Evolutionary conservation across 1,284 basidiomycete species (phyloP), one percentile per base, ranked within the genome.

Genomic region (Ganoderma meredithae): DNA sequence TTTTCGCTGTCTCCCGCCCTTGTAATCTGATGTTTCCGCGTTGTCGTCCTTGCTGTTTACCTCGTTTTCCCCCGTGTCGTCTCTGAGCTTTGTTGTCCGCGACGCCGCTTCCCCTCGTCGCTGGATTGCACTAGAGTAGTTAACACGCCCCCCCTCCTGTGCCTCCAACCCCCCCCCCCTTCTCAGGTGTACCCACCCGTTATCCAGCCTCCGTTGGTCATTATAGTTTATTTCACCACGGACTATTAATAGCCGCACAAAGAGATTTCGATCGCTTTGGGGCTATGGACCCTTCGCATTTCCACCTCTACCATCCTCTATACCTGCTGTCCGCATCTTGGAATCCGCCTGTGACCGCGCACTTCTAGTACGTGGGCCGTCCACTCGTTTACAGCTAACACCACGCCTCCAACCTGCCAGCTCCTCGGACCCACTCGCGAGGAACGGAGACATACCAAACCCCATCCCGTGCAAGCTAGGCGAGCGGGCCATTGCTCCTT

Each of bases 161-260:
- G 53, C 59, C 27, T 53, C 61, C 66, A 41, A n/a, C n/a, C n/a
- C 3, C 31, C 31, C 36, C 36, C 49, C 22, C 58, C 58, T 62
- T 43, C 60, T 15, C 52, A 17, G 25, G 33, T 52, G 58, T 47
- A 53, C 58, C 66, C 33, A 47, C 65, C 19, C 15, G 47, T 62
- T 60, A 25, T 44, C 61, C 60, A 31, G 44, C 40, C 56, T 25
- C 66, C 64, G 64, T 63, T 66, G 70, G 70, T 65, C 71, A 72
- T 70, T 70, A 70, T 72, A 72, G 61, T 68, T 70, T 72, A 72
- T 70, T 67, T 65, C 69, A 72, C 71, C 67, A 70, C 64, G 66
- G 71, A 72, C 68, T 70, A 70, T 70, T 72, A 70, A 72, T 72
- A 72, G 71, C 71, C 63, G 63, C 62, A 68, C 62, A 68, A 60